A percentile compares a stretch with the other conserved stretches of the same genome.
phyloP scores from a whole-genome alignment of 192 early-diverging fungal species.

The Diversispora epigaea region DNA sequence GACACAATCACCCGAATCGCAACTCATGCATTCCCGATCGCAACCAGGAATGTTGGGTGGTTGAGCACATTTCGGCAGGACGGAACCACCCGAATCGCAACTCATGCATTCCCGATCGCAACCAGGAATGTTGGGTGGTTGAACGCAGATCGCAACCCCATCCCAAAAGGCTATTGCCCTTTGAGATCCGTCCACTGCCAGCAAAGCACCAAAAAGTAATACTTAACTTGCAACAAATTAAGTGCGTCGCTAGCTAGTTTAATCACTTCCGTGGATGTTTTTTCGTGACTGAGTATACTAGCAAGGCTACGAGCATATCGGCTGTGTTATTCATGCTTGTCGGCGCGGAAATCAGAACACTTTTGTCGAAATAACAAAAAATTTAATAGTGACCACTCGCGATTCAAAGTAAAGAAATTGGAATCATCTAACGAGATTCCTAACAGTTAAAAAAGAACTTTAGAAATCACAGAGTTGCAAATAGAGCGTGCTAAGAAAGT shows the following conservation, averaged over 20 bases:
- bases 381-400: constrained; percentile 6
- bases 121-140: constrained; percentile 14
- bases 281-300: constrained; percentile 3
- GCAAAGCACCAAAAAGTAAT: constrained; percentile 10
- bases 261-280: not conserved
- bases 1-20: constrained; percentile 5
- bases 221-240: not conserved
- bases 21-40: constrained; percentile 14
- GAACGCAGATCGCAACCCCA: constrained; percentile 14
- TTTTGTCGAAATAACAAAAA: constrained; percentile 10
- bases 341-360: not conserved
- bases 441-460: constrained; percentile 2
- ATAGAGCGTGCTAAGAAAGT: constrained; percentile 11
- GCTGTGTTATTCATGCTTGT: constrained; percentile 4
- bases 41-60: constrained; percentile 7
- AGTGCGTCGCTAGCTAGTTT: constrained; percentile 1
- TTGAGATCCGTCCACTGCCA: constrained; percentile 6
- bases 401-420: constrained; percentile 1
- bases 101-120: not conserved
- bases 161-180: constrained; percentile 10
- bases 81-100: constrained; percentile 18
- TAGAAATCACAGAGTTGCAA: too few species aligned
- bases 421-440: constrained; percentile 3
- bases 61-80: constrained; percentile 14
- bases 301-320: constrained; percentile 20